Conservation (phyloP, 192 early-diverging fungal genomes). For the Backusella circina region DNA sequence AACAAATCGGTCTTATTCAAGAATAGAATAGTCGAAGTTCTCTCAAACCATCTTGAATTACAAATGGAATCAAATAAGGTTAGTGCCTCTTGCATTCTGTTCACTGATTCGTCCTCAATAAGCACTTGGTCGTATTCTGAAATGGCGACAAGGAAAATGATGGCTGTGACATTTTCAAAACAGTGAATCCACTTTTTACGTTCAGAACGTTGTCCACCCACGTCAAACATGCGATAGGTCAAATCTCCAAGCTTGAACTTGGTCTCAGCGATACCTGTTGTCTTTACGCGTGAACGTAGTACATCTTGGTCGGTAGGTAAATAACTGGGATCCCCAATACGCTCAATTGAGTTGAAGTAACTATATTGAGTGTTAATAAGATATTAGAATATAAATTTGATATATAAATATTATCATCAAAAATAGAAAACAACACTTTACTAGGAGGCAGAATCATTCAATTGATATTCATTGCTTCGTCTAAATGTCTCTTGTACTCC, state of each 20-base stretch:
- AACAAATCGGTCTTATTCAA: slow-evolving; percentile 97
- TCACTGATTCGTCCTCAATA: slow-evolving; percentile 62
- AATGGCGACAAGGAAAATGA: slow-evolving; percentile 39
- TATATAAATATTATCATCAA: background rate
- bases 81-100: slow-evolving; percentile 95
- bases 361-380: slow-evolving; percentile 36
- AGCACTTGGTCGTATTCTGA: slow-evolving; percentile 40
- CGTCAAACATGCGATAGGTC: slow-evolving; percentile 48
- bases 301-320: slow-evolving; percentile 92
- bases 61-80: slow-evolving; percentile 96
- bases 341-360: slow-evolving; percentile 89
- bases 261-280: slow-evolving; percentile 95
- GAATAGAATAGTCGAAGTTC: slow-evolving; percentile 95
- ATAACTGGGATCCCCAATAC: slow-evolving; percentile 82
- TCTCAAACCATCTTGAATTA: slow-evolving; percentile 94
- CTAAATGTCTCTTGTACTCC: slow-evolving; percentile 60
- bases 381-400: background rate
- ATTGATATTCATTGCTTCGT: slow-evolving; percentile 75
- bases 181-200: slow-evolving; percentile 39
- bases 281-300: slow-evolving; percentile 89
- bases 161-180: slow-evolving; percentile 37
- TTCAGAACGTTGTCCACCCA: slow-evolving; percentile 39
- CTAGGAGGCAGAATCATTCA: slow-evolving; percentile 92
- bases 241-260: slow-evolving; percentile 89
- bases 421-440: slow-evolving; percentile 45